Conservation (phyloP, 495 filamentous ascomycete species). For the Cercophora newfieldiana region DNA sequence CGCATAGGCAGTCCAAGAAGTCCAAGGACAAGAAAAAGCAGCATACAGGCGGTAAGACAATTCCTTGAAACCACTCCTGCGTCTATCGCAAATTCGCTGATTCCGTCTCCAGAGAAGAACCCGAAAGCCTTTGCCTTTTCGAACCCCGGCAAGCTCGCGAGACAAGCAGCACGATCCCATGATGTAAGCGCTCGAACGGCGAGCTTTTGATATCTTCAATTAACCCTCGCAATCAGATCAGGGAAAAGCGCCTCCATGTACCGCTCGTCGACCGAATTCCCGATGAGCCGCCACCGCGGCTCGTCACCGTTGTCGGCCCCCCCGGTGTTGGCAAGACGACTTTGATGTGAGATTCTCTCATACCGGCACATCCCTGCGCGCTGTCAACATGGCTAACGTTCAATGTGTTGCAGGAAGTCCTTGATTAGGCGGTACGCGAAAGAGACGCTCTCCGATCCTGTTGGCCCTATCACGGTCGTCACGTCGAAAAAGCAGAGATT, state of each 20-base stretch:
- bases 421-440: conserved; percentile 93
- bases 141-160: conserved; percentile 80
- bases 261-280: conserved; percentile 92
- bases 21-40: conserved; percentile 90
- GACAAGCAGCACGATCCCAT: conserved; percentile 81
- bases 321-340: conserved; percentile 70
- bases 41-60: conserved; percentile 27
- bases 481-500: conserved; percentile 90
- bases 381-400: conserved; percentile 50
- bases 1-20: conserved; percentile 81
- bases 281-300: conserved; percentile 89
- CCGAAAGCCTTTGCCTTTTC: conserved; percentile 91
- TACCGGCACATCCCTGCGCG: conserved; percentile 36
- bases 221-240: conserved; percentile 57
- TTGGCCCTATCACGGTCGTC: conserved; percentile 90
- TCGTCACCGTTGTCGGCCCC: conserved; percentile 91
- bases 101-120: conserved; percentile 59
- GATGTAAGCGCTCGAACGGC: conserved; percentile 62
- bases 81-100: conserved; percentile 18
- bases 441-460: conserved; percentile 84
- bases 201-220: background rate
- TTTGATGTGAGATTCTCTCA: conserved; percentile 24
- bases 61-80: background rate
- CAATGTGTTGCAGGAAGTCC: conserved; percentile 62
- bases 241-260: conserved; percentile 94